Conservation (phyloP, 2,329 filamentous ascomycete genomes). For the Colletotrichum caudatum region DNA sequence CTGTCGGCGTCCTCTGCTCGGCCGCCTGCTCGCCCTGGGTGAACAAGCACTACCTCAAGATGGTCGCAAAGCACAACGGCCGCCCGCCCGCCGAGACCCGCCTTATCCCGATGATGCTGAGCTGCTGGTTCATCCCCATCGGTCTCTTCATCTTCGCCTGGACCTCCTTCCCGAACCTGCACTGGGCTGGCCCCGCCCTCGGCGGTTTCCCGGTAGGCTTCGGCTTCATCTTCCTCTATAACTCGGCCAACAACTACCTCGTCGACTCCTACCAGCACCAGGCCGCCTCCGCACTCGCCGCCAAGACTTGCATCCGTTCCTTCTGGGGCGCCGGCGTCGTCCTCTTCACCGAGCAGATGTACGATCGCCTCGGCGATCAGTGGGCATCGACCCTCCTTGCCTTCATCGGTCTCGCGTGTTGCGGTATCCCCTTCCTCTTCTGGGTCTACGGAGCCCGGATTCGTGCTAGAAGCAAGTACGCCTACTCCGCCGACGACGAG, state of each 20-base stretch:
- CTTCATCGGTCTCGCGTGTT: constrained; percentile 82
- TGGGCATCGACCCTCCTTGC: constrained; percentile 81
- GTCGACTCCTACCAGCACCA: constrained; percentile 75
- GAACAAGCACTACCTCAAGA: constrained; percentile 82
- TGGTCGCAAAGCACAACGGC: constrained; percentile 73
- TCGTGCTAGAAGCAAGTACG: constrained; percentile 76
- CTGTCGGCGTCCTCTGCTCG: constrained; percentile 78
- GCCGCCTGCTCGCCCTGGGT: constrained; percentile 77
- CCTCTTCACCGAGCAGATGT: constrained; percentile 87
- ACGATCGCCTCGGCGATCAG: constrained; percentile 75
- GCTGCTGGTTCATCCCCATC: constrained; percentile 77
- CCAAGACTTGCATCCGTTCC: constrained; percentile 82
- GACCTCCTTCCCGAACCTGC: constrained; percentile 72
- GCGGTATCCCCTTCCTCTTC: constrained; percentile 85
- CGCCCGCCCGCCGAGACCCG: constrained; percentile 82
- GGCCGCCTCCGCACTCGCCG: constrained; percentile 83
- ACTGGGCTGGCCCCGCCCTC: constrained; percentile 79
- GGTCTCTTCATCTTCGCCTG: constrained; percentile 71
- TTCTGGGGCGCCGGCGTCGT: constrained; percentile 85
- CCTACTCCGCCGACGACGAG: constrained; percentile 73
- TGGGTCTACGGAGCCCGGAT: constrained; percentile 82
- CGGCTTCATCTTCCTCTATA: constrained; percentile 87
- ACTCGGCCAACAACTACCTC: constrained; percentile 81
- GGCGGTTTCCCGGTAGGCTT: constrained; percentile 81
- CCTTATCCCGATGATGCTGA: constrained; percentile 84